Conservation (phyloP, 2,329 filamentous ascomycete species). For the Pyrenophora graminea region DNA sequence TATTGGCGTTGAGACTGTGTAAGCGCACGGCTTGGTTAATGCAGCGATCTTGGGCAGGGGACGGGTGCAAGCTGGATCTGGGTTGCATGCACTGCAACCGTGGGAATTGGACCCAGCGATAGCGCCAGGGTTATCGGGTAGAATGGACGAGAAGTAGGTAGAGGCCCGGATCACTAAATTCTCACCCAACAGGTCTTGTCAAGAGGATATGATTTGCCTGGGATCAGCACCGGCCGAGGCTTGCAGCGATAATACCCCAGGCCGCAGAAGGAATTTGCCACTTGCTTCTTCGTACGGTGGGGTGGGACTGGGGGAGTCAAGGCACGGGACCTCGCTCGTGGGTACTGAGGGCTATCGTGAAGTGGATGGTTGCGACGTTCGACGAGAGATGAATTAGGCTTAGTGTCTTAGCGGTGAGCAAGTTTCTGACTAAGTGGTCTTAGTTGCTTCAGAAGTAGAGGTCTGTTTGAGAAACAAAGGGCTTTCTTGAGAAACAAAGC, state of each 20-base stretch:
- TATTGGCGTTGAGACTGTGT: conserved; percentile 16
- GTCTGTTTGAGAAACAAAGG: neutral
- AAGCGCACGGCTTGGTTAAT: conserved; percentile 18
- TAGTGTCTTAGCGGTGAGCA: conserved; percentile 27
- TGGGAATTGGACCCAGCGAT: conserved; percentile 6
- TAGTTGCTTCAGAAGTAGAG: conserved; percentile 14
- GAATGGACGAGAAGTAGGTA: conserved; percentile 3
- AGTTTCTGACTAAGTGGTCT: conserved; percentile 25
- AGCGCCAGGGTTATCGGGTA: conserved; percentile 9
- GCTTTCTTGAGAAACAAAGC: neutral
- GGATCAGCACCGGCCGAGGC: conserved; percentile 14
- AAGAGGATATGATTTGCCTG: neutral
- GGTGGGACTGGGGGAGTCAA: conserved; percentile 21
- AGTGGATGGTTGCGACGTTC: conserved; percentile 22
- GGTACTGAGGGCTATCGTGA: conserved; percentile 22
- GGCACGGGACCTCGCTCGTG: conserved; percentile 26
- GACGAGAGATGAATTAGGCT: conserved; percentile 21
- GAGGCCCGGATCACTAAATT: conserved; percentile 4
- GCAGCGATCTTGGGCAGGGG: conserved; percentile 18
- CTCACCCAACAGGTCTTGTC: conserved; percentile 5
- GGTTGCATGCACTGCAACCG: conserved; percentile 9
- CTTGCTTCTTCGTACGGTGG: conserved; percentile 12
- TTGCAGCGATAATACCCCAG: conserved; percentile 15
- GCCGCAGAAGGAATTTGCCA: conserved; percentile 14
- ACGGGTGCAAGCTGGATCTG: conserved; percentile 11